Base-by-base conservation (phyloP, 1,139 yeast species). In the Pichia inconspicua region DNA sequence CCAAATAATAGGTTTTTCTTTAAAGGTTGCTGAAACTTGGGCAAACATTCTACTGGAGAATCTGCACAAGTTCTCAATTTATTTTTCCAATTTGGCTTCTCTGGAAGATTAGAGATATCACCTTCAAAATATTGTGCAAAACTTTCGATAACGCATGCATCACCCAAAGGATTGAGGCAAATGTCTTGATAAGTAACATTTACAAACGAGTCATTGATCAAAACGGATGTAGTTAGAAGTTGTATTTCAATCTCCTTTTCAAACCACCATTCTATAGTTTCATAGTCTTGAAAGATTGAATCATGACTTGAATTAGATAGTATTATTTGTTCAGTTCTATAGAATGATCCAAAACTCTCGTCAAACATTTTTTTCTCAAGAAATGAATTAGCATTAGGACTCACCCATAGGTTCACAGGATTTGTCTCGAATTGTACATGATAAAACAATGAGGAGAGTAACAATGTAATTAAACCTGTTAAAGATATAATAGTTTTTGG, bases 401-500 rank as follows among this genome's bases (percentile, higher is more conserved):
- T 82, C 0, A 92, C 97, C 98, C 98, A 92, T 38, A 92, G 69
- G 53, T 81, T 78, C 1, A 85, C 77, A 0, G 97, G 97, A 56
- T 84, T 72, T 1, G 81, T 81, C 61, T 90, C 97, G 32, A 90
- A 70, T 40, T 78, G 66, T 9, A 72, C 70, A 51, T 82, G 70
- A 9, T 66, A 55, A 44, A 83, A 66, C 8, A 90, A 88, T 0
- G 75, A 58, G 0, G 86, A 74, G 32, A 82, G 64, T 1, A 75
- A 42, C 0, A 71, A 55, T 0, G 81, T 71, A 0, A 78, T 45
- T 0, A 74, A 32, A 1, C 80, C 52, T 4, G 84, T 66, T 0
- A 68, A 39, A 0, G 72, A 64, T 22, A 87, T 74, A 0, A 82
- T 79, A 0, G 69, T 60, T 6, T 71, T 72, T 0, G 96, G 94